phyloP scores from a whole-genome alignment of 352 stramenopile genomes.

The Phytophthora citricola region DNA sequence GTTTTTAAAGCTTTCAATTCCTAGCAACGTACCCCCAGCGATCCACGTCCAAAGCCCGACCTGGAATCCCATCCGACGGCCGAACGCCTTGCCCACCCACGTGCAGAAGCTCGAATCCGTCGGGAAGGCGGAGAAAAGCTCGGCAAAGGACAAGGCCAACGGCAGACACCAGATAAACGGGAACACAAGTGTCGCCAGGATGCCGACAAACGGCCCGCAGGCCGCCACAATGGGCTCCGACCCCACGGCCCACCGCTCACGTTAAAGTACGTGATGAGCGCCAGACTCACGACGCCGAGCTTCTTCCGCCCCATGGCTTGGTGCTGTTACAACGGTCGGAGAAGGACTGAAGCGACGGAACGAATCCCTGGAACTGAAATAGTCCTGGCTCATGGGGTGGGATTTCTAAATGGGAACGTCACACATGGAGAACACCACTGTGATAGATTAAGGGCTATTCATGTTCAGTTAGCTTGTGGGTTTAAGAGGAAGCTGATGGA shows the following conservation, averaged over 20 bases:
- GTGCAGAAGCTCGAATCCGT: slow-evolving; percentile 77
- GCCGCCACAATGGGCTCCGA: slow-evolving; percentile 92
- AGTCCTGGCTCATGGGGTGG: background rate
- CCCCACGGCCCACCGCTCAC: slow-evolving; percentile 94
- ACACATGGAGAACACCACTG: too few relatives aligned
- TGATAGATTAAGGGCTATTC: too few relatives aligned
- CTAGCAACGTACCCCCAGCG: slow-evolving; percentile 30
- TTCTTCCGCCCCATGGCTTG: slow-evolving; percentile 47
- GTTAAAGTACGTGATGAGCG: slow-evolving; percentile 92
- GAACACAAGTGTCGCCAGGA: slow-evolving; percentile 68
- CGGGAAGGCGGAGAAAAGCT: slow-evolving; percentile 77
- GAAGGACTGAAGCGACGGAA: slow-evolving; percentile 4
- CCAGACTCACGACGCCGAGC: slow-evolving; percentile 69
- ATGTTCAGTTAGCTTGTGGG: too few relatives aligned
- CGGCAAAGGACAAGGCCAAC: slow-evolving; percentile 69
- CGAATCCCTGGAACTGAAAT: slow-evolving; percentile 1
- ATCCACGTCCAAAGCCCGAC: slow-evolving; percentile 88
- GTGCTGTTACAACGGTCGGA: slow-evolving; percentile 15
- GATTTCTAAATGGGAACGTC: too few relatives aligned
- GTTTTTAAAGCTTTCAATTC: too few relatives aligned
- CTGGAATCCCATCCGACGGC: slow-evolving; percentile 80
- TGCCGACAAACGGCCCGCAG: slow-evolving; percentile 80
- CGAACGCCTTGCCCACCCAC: slow-evolving; percentile 81
- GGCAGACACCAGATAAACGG: slow-evolving; percentile 76
- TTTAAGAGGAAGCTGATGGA: background rate